Percentiles rank a stretch among this genome's conserved stretches.
Conservation (phyloP, 306 rosid species). For the Mimosa pudica region DNA sequence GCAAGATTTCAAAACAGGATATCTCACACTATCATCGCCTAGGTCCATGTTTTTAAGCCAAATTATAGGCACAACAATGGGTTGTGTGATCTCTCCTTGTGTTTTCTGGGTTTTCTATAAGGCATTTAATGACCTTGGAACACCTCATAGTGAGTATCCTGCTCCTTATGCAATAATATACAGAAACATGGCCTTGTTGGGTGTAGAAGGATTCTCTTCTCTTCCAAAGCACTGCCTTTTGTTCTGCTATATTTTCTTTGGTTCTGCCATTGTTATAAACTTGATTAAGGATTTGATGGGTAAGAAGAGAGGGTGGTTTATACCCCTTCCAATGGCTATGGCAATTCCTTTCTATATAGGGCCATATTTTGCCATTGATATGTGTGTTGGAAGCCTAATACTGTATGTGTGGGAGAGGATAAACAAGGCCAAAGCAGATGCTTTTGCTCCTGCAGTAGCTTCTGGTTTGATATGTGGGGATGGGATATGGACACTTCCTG, state of each 20-base stretch:
- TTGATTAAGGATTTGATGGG: constrained; percentile 43
- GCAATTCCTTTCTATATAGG: constrained; percentile 61
- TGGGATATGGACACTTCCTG: constrained; percentile 60
- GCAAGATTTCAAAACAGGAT: constrained; percentile 60
- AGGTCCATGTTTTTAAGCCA: constrained; percentile 60
- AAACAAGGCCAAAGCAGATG: constrained; percentile 50
- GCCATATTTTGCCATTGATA: constrained; percentile 55
- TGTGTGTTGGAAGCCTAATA: constrained; percentile 57
- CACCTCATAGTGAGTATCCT: constrained; percentile 42
- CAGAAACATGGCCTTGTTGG: constrained; percentile 51
- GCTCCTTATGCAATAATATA: constrained; percentile 44
- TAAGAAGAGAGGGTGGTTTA: constrained; percentile 44
- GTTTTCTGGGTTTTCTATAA: constrained; percentile 62
- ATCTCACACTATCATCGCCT: constrained; percentile 55
- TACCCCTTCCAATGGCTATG: constrained; percentile 65
- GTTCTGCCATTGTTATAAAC: constrained; percentile 44
- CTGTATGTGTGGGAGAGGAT: constrained; percentile 48
- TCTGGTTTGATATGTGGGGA: constrained; percentile 63
- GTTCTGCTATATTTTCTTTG: constrained; percentile 49
- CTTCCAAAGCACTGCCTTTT: constrained; percentile 47
- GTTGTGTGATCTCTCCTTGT: constrained; percentile 51
- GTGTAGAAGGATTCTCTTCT: constrained; percentile 48
- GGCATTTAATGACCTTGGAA: constrained; percentile 50
- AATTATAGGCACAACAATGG: constrained; percentile 54
- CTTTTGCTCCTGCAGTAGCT: constrained; percentile 54